Evolutionary conservation across 768 basidiomycete genomes (phyloP).

Genomic region (Hortiboletus flavorubellus): DNA sequence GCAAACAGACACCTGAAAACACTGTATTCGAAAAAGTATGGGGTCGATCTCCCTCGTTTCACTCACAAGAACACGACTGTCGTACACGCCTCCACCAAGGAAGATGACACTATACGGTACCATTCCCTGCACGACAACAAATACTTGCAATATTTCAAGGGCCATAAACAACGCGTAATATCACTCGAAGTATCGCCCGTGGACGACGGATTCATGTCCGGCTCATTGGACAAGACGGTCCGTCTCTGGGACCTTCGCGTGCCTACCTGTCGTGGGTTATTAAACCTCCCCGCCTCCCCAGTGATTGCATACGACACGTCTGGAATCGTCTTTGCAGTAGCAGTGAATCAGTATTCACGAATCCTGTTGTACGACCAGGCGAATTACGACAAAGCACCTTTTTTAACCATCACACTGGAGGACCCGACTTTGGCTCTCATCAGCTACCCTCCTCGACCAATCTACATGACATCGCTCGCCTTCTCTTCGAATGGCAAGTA

Average conservation of each 20-base stretch:
- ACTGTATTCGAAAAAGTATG: conserved; percentile 93
- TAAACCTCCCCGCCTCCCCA: conserved; percentile 71
- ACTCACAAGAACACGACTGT: conserved; percentile 88
- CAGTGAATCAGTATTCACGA: conserved; percentile 75
- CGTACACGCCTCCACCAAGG: conserved; percentile 90
- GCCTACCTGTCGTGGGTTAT: conserved; percentile 70
- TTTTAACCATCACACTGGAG: conserved; percentile 76
- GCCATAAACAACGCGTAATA: conserved; percentile 85
- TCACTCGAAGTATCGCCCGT: conserved; percentile 90
- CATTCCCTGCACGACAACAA: conserved; percentile 96
- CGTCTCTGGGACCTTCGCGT: conserved; percentile 93
- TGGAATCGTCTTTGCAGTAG: conserved; percentile 84
- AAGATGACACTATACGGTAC: conserved; percentile 92
- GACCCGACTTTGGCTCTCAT: conserved; percentile 74
- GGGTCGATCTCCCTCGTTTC: conserved; percentile 90
- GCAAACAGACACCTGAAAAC: conserved; percentile 64
- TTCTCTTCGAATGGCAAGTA: conserved; percentile 92
- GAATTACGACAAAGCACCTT: conserved; percentile 90
- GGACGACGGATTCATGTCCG: conserved; percentile 95
- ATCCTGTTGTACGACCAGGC: conserved; percentile 84
- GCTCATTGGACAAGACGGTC: conserved; percentile 90
- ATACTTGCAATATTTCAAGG: conserved; percentile 93
- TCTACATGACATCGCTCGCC: conserved; percentile 85
- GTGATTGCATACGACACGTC: conserved; percentile 82
- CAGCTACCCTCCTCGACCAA: conserved; percentile 82